phyloP scores from a whole-genome alignment of 2,329 filamentous ascomycete species.

The Lasiodiplodia hormozganensis region DNA sequence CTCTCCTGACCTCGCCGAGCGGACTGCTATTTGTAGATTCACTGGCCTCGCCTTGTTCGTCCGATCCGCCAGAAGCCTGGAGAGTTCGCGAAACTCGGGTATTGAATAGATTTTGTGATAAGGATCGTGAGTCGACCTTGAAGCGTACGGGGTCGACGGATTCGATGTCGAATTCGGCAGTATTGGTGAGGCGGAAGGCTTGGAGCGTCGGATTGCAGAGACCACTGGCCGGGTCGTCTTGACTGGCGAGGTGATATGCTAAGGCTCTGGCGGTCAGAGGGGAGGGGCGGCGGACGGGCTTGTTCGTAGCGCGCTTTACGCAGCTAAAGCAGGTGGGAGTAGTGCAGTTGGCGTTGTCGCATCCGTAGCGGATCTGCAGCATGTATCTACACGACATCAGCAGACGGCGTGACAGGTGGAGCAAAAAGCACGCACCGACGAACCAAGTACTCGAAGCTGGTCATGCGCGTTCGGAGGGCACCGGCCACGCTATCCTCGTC shows the following conservation, averaged over 20 bases:
- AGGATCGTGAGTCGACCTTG: conserved; percentile 62
- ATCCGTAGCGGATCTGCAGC: conserved; percentile 82
- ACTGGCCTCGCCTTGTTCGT: not conserved
- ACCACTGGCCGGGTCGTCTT: conserved; percentile 75
- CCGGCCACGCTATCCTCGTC: not conserved
- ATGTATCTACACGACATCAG: conserved; percentile 67
- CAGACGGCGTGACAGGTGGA: conserved; percentile 26
- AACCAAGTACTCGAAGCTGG: conserved; percentile 42
- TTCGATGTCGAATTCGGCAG: conserved; percentile 35
- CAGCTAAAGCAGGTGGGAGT: conserved; percentile 83
- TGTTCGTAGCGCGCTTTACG: conserved; percentile 70
- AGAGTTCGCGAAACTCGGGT: conserved; percentile 32
- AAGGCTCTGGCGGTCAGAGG: conserved; percentile 81
- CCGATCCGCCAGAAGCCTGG: not conserved
- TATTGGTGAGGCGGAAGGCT: not conserved
- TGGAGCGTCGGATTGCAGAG: conserved; percentile 62
- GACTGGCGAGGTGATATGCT: conserved; percentile 79
- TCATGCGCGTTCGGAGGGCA: conserved; percentile 10
- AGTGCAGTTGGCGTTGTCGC: conserved; percentile 70
- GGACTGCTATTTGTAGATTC: not conserved
- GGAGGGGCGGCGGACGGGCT: conserved; percentile 79
- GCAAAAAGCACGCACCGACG: conserved; percentile 36
- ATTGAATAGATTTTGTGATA: conserved; percentile 64
- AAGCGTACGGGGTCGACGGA: not conserved
- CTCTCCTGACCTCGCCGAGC: not conserved